Conservation (phyloP, 768 basidiomycete species). For the Punctularia strigosozonata region DNA sequence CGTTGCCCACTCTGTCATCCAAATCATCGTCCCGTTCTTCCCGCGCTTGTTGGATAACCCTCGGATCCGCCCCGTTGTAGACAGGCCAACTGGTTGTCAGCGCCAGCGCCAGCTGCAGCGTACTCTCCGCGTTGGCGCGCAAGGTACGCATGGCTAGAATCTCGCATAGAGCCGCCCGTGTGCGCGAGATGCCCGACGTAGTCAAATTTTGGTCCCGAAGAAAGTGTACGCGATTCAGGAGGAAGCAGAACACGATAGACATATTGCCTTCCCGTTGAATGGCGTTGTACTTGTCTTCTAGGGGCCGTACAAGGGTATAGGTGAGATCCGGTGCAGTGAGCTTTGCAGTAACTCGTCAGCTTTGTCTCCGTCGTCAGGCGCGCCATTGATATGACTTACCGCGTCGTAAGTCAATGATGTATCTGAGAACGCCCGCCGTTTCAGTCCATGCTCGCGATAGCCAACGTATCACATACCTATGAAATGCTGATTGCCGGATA, state of each 20-base stretch:
- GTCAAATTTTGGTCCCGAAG: conserved; percentile 64
- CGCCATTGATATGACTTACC: conserved; percentile 27
- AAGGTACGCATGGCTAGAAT: conserved; percentile 76
- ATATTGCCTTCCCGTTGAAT: conserved; percentile 68
- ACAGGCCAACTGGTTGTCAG: conserved; percentile 76
- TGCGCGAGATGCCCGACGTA: conserved; percentile 54
- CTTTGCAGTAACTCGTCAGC: conserved; percentile 32
- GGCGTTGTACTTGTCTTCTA: conserved; percentile 75
- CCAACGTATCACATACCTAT: conserved; percentile 36
- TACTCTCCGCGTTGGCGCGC: conserved; percentile 55
- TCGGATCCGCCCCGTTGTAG: conserved; percentile 60
- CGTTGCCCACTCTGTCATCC: conserved; percentile 79
- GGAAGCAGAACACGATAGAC: conserved; percentile 78
- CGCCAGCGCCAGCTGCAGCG: conserved; percentile 57
- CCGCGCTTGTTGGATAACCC: conserved; percentile 43
- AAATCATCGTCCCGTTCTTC: conserved; percentile 59
- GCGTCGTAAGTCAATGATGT: conserved; percentile 77
- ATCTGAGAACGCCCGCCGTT: conserved; percentile 32
- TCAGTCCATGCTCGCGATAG: conserved; percentile 1
- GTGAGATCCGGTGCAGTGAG: conserved; percentile 79
- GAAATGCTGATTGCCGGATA: conserved; percentile 37
- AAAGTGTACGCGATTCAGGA: conserved; percentile 83
- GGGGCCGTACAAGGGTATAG: conserved; percentile 80
- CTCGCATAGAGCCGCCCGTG: conserved; percentile 80
- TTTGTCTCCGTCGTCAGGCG: background rate